Evolutionary conservation across 2,329 filamentous ascomycete species (phyloP), one percentile per base, ranked within the genome.

Genomic region (Fusarium avenaceum): DNA sequence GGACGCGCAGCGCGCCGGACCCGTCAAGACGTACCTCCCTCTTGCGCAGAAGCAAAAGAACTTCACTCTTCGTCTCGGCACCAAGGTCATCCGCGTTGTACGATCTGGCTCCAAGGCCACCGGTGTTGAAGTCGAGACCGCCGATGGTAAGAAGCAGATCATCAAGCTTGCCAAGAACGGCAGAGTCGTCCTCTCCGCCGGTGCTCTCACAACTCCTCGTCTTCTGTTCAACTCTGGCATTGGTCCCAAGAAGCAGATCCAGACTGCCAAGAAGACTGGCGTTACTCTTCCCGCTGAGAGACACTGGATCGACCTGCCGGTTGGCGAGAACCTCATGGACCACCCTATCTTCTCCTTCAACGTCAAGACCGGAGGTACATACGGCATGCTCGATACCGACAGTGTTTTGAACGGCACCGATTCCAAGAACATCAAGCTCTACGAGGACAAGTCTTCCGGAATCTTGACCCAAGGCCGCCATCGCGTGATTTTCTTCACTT

Each of bases 21-120:
- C 90, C n/a, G 81, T 92, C 77, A 87, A 86, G 13, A 92, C 90
- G 0, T 92, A 93, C 73, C 85, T 93, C 3, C 87, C 89, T 6
- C 82, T 84, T 19, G 89, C 89, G 4, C 81, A 83, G 52, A 79
- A 80, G 49, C 83, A 87, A 56, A 77, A 81, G 10, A 91, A 92
- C 79, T 92, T 93, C 78, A 83, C 85, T 47, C 80, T 93, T 43
- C 87, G 86, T 80, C 85, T 85, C 26, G 86, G 88, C 69, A 90
- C 89, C 3, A 84, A 85, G 38, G 90, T 90, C 17, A 84, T 85
- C 64, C 85, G 90, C 42, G 84, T 92, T 19, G 79, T 91, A 15
- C 87, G 91, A 24, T 82, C 80, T 13, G 88, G 86, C 7, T 84
- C 86, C 17, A 84, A 84, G 57, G 83, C 89, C 54, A 90, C 87